Evolutionary conservation across 208 protist species (phyloP).

Genomic region (Leishmania amazonensis): DNA sequence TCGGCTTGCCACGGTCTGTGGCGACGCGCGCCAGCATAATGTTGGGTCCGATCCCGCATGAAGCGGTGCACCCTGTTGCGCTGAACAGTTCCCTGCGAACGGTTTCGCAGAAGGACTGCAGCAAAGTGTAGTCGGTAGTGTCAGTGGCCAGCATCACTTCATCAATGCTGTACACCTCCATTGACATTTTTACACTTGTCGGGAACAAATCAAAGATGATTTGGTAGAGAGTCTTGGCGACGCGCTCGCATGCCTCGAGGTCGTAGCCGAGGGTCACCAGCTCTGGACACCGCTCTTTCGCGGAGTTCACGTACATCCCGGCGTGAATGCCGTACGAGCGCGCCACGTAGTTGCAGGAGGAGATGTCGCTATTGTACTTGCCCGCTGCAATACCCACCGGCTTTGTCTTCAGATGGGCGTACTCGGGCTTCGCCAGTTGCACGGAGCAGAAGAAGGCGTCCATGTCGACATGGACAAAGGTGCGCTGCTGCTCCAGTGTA

Average conservation of each 20-base stretch:
- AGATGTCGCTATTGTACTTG: constrained; percentile 90
- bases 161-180: constrained; percentile 91
- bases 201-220: constrained; percentile 77
- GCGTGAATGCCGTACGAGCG: constrained; percentile 81
- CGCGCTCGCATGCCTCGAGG: constrained; percentile 70
- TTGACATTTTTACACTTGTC: constrained; percentile 47
- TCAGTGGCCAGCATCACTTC: constrained; percentile 89
- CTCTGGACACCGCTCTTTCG: constrained; percentile 82
- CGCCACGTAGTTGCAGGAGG: constrained; percentile 93
- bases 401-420: constrained; percentile 68
- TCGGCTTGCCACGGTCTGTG: constrained; percentile 73
- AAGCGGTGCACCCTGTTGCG: constrained; percentile 73
- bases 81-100: constrained; percentile 58
- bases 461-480: constrained; percentile 93
- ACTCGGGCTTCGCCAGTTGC: constrained; percentile 78
- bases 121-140: constrained; percentile 48
- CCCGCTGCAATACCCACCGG: constrained; percentile 91
- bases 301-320: constrained; percentile 93
- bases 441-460: constrained; percentile 96
- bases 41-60: constrained; percentile 86
- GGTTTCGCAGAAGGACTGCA: constrained; percentile 54
- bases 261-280: constrained; percentile 92
- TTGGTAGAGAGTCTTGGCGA: constrained; percentile 70
- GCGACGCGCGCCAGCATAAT: constrained; percentile 84
- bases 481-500: constrained; percentile 46